Evolutionary conservation across 371 early-diverging fungal species (phyloP).

Genomic region (Funneliformis caledonium): DNA sequence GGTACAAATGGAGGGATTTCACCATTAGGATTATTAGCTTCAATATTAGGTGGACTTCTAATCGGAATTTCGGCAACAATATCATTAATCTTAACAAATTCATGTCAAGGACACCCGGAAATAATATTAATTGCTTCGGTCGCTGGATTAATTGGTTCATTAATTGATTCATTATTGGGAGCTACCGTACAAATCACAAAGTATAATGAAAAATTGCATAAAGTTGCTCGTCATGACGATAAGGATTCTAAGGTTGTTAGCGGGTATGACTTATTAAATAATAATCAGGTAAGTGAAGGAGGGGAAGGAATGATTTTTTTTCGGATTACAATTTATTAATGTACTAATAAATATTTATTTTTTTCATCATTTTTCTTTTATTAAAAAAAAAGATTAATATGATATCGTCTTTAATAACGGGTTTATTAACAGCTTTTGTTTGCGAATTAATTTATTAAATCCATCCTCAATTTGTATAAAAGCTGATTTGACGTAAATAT

Average conservation of each 20-base stretch:
- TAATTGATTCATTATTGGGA: slow-evolving; percentile 81
- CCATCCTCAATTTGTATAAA: too few relatives aligned
- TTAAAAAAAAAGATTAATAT: slow-evolving; percentile 55
- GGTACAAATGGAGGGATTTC: slow-evolving; percentile 90
- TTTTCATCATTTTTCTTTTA: neutral
- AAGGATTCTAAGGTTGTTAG: slow-evolving; percentile 51
- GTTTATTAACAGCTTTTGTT: slow-evolving; percentile 46
- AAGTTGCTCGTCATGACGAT: slow-evolving; percentile 56
- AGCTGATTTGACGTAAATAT: too few relatives aligned
- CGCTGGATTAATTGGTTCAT: slow-evolving; percentile 43
- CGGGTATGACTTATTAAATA: slow-evolving; percentile 75
- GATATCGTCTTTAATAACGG: slow-evolving; percentile 54
- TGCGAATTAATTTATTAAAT: slow-evolving; percentile 6
- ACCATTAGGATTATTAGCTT: slow-evolving; percentile 66
- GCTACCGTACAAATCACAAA: slow-evolving; percentile 77
- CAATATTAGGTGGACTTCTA: slow-evolving; percentile 73
- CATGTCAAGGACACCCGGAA: slow-evolving; percentile 45
- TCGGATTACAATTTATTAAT: neutral
- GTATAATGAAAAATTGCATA: slow-evolving; percentile 64
- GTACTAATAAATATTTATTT: neutral
- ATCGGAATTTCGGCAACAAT: slow-evolving; percentile 71
- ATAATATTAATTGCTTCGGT: slow-evolving; percentile 40
- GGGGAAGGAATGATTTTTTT: neutral
- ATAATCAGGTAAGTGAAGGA: slow-evolving; percentile 67
- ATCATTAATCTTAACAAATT: slow-evolving; percentile 54